These are phyloP conservation scores for Hypoxylon sp. DNA, from an alignment of 2,329 filamentous ascomycete genomes.

Conservation along the genomic window DNA sequence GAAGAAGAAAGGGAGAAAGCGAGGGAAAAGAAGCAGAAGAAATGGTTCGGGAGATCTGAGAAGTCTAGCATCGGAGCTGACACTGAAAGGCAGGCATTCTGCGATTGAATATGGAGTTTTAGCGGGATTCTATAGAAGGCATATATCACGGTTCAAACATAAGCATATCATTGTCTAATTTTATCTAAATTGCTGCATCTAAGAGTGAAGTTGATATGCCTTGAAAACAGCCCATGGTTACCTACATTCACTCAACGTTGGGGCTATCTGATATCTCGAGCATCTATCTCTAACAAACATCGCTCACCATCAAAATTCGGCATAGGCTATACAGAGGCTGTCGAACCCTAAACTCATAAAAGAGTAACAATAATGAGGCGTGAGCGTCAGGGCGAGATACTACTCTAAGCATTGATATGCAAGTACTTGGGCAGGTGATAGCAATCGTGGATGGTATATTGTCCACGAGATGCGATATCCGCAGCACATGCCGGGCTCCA, in stretches of 20 bases:
- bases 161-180: conserved; percentile 21
- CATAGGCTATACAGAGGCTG: background rate
- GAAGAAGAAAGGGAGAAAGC: conserved; percentile 61
- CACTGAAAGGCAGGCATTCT: conserved; percentile 38
- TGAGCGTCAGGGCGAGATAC: background rate
- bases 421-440: conserved; percentile 27
- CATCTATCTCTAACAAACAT: background rate
- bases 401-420: conserved; percentile 4
- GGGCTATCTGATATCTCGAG: background rate
- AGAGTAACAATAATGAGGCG: background rate
- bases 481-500: conserved; percentile 23
- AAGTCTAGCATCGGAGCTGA: conserved; percentile 36
- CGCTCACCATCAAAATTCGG: background rate
- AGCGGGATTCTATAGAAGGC: conserved; percentile 29
- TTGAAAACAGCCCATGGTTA: background rate
- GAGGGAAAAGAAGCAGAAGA: conserved; percentile 54
- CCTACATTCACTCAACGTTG: background rate
- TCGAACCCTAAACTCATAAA: background rate
- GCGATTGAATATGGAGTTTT: conserved; percentile 40
- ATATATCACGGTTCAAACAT: conserved; percentile 13
- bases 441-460: conserved; percentile 10
- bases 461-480: conserved; percentile 34
- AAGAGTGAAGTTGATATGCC: conserved; percentile 1
- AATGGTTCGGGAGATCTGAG: conserved; percentile 42
- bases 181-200: conserved; percentile 2